phyloP scores from a whole-genome alignment of 2,329 filamentous ascomycete species.

The Sporothrix variecibatus region DNA sequence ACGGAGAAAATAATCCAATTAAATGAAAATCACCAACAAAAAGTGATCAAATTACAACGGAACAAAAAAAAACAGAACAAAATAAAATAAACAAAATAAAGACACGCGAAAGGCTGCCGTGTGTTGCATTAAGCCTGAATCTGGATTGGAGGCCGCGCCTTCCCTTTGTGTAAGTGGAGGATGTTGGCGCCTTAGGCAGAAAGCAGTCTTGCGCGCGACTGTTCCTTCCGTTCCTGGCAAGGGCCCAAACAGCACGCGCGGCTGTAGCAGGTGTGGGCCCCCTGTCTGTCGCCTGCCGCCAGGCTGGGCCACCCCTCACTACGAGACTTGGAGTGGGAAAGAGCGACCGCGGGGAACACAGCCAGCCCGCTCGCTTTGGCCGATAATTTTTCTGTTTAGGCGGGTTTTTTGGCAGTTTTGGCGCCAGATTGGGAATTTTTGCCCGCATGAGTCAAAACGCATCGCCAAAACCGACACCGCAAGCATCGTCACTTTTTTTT shows the following conservation, averaged over 20 bases:
- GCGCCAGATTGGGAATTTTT: constrained; percentile 18
- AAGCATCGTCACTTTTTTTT: neutral
- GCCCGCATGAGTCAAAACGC: constrained; percentile 24
- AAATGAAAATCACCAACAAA: no score
- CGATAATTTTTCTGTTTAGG: constrained; percentile 17
- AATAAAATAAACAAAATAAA: neutral
- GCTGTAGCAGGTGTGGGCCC: constrained; percentile 9
- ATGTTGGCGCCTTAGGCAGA: constrained; percentile 23
- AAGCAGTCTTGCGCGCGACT: neutral
- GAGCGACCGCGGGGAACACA: constrained; percentile 11
- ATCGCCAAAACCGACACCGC: constrained; percentile 8
- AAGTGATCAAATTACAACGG: neutral
- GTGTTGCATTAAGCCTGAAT: constrained; percentile 4
- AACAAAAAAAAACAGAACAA: neutral
- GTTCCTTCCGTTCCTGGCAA: neutral
- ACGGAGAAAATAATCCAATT: neutral
- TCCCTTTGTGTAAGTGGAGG: neutral
- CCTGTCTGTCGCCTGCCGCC: constrained; percentile 9
- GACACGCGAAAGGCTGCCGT: neutral
- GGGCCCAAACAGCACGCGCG: neutral
- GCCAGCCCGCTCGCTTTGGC: constrained; percentile 12
- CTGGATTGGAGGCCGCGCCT: neutral
- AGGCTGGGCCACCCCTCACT: constrained; percentile 24
- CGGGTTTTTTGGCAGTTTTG: neutral
- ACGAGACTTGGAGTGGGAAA: neutral